Evolutionary conservation across 495 filamentous ascomycete species (phyloP), one percentile per base, ranked within the genome.

Genomic region (Halenospora varia): DNA sequence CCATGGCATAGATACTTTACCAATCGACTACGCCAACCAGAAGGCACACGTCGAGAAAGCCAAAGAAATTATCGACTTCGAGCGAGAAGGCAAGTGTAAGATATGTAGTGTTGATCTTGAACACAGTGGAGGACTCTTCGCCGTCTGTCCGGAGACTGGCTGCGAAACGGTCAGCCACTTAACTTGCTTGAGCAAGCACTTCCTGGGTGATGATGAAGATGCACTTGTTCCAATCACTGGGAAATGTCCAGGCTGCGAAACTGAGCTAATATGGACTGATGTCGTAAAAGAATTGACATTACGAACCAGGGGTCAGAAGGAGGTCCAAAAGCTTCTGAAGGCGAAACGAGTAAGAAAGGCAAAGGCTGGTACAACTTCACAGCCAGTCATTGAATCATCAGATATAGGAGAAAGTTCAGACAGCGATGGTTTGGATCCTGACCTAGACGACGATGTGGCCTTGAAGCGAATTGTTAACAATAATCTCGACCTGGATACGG

Each of bases 211-310:
- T 40, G 70, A 75, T 2, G 61, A 65, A 0, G 74, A 77, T 13
- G 68, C 64, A 0, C 67, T 96, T 2, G 60, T 96, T 2, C 93
- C 94, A 0, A 78, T 78, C 3, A 63, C 76, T 9, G 93, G 93
- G 1, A 69, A 62, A 2, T 98, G 94, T 72, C 91, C 90, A 1
- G 69, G 68, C 41, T 98, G 94, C 67, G 69, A 77, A 1, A 70
- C 73, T 0, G 69, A 76, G 18, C 73, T 89, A 8, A 63, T 76
- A 47, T 98, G 94, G 94, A 73, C 81, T 0, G 76, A 88, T 47
- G 79, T 97, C 62, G 88, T 92, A 68, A 91, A 85, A 64, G 92
- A 96, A 66, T 70, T 92, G 57, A 93, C 77, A 48, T 69, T 96
- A 25, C 77, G 92, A 52, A 72, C 75, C 23, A 78, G 90, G 46